Evolutionary conservation across 192 early-diverging fungal genomes (phyloP).

Genomic region (Rhizophagus sp.): DNA sequence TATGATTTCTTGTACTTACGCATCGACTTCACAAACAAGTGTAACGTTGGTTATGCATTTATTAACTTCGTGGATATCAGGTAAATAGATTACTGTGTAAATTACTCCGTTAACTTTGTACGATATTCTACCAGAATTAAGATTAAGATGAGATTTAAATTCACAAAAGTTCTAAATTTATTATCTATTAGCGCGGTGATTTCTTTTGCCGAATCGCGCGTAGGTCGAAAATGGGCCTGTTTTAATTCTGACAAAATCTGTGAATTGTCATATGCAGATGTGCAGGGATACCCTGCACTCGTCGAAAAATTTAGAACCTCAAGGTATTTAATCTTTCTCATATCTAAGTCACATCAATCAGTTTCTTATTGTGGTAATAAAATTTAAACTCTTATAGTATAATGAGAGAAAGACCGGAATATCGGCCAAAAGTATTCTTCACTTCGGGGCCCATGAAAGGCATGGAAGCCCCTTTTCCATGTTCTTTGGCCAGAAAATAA

Average conservation of each 20-base stretch:
- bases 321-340: slow-evolving; percentile 42
- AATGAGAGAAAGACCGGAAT: slow-evolving; percentile 75
- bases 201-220: slow-evolving; percentile 62
- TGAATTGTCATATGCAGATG: slow-evolving; percentile 74
- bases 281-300: slow-evolving; percentile 71
- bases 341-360: neutral
- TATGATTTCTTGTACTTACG: slow-evolving; percentile 83
- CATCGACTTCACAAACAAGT: slow-evolving; percentile 88
- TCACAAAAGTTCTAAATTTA: neutral
- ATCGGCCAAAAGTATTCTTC: slow-evolving; percentile 77
- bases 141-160: neutral
- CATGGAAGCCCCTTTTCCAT: slow-evolving; percentile 64
- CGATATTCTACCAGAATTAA: neutral
- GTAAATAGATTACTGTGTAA: slow-evolving; percentile 33
- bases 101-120: too few species aligned
- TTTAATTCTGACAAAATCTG: slow-evolving; percentile 84
- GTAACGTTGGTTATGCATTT: slow-evolving; percentile 84
- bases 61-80: slow-evolving; percentile 68
- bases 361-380: neutral
- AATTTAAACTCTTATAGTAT: slow-evolving; percentile 48
- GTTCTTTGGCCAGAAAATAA: slow-evolving; percentile 27
- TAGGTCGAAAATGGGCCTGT: slow-evolving; percentile 75
- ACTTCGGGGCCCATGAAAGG: slow-evolving; percentile 59
- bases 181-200: slow-evolving; percentile 52
- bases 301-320: slow-evolving; percentile 83